A percentile compares a stretch with the other conserved stretches of the same genome.
Evolutionary conservation across 495 filamentous ascomycete genomes (phyloP).

Genomic region (Talaromyces trachyspermus): DNA sequence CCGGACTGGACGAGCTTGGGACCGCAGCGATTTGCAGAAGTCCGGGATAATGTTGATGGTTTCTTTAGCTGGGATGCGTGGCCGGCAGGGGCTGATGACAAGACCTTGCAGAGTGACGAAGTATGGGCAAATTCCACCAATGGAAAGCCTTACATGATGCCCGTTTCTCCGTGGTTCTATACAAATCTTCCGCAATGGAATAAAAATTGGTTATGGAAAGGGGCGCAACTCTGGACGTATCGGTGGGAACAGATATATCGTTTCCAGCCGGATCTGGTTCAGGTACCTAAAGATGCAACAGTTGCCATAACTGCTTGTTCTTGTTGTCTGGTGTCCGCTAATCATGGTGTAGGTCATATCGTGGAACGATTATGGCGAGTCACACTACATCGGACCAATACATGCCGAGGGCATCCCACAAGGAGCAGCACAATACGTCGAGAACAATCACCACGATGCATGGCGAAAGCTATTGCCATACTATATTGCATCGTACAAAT

Average conservation of each 20-base stretch:
- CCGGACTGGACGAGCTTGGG: conserved; percentile 58
- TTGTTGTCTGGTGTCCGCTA: conserved; percentile 1
- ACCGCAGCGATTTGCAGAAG: conserved; percentile 36
- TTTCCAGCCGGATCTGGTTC: conserved; percentile 56
- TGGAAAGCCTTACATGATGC: conserved; percentile 72
- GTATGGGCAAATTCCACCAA: conserved; percentile 42
- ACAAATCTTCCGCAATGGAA: conserved; percentile 57
- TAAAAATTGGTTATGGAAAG: conserved; percentile 70
- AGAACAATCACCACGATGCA: conserved; percentile 43
- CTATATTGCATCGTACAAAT: conserved; percentile 58
- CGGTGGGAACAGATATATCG: conserved; percentile 64
- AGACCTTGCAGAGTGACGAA: conserved; percentile 45
- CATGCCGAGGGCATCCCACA: conserved; percentile 39
- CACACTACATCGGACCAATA: conserved; percentile 63
- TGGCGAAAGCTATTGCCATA: conserved; percentile 53
- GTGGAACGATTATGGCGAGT: conserved; percentile 77
- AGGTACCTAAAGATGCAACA: too few species aligned
- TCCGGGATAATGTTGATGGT: conserved; percentile 49
- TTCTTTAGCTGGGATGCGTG: conserved; percentile 69
- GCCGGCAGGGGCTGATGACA: conserved; percentile 52
- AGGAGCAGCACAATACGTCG: conserved; percentile 43
- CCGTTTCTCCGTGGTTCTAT: conserved; percentile 72
- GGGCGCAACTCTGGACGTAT: conserved; percentile 65
- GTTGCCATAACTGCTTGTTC: too few species aligned
- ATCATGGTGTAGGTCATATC: conserved; percentile 28